Conservation (phyloP, 1,139 yeast species). For the Magnusiomyces clavatus region DNA sequence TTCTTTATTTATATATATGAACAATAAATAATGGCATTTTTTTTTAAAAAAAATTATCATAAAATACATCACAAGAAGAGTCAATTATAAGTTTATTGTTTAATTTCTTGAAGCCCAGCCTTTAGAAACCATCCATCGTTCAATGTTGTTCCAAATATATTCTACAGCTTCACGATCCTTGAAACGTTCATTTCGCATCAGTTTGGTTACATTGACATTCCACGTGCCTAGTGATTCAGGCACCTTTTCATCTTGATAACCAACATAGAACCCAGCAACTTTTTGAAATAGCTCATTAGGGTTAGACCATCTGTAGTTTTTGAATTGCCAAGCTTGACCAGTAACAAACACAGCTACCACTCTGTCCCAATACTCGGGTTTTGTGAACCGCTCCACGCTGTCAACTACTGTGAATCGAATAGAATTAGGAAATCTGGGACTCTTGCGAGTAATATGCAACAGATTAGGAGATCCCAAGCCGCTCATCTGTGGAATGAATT, state of each 20-base stretch:
- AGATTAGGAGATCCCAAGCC: conserved; percentile 37
- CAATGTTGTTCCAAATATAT: conserved; percentile 62
- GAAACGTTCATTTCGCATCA: conserved; percentile 80
- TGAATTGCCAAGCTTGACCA: conserved; percentile 96
- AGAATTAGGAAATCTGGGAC: conserved; percentile 43
- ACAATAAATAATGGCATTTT: too few relatives aligned
- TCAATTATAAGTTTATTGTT: too few relatives aligned
- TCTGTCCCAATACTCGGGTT: conserved; percentile 92
- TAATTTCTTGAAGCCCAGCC: conserved; percentile 25
- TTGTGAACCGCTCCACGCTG: conserved; percentile 78
- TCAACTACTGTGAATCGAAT: conserved; percentile 75
- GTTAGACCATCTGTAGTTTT: conserved; percentile 72
- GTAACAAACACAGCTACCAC: conserved; percentile 94
- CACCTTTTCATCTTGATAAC: conserved; percentile 69
- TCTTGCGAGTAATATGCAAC: conserved; percentile 47
- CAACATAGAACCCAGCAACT: conserved; percentile 74
- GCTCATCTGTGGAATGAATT: conserved; percentile 52
- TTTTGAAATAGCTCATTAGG: conserved; percentile 78
- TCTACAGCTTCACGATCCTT: conserved; percentile 83
- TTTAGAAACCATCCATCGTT: conserved; percentile 31
- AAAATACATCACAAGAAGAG: too few relatives aligned
- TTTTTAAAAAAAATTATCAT: too few relatives aligned
- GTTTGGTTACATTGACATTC: conserved; percentile 73
- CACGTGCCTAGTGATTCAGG: conserved; percentile 74
- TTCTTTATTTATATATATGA: too few relatives aligned